Evolutionary conservation across 2,329 filamentous ascomycete genomes (phyloP).

Genomic region (Penicillium sp.): DNA sequence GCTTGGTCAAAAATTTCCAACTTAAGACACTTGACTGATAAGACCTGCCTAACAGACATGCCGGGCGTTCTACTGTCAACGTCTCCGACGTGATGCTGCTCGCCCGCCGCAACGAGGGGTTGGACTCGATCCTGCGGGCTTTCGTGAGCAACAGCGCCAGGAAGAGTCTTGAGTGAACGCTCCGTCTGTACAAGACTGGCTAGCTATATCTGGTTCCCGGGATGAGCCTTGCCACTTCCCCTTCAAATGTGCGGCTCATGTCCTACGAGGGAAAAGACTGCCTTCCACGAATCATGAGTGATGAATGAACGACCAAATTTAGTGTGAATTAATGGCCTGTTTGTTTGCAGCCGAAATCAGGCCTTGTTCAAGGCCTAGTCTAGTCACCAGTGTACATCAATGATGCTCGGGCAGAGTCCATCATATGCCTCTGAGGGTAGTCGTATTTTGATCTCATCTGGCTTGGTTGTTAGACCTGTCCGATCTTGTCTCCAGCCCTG

Average conservation of each 20-base stretch:
- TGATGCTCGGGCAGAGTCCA: not conserved
- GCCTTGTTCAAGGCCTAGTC: not conserved
- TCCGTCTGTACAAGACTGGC: not conserved
- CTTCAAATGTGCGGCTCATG: constrained; percentile 13
- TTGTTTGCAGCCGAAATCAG: not conserved
- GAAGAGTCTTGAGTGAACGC: constrained; percentile 23
- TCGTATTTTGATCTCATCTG: no score
- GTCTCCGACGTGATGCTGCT: constrained; percentile 87
- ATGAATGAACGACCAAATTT: constrained; percentile 8
- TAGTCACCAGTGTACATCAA: constrained; percentile 1
- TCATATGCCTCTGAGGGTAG: not conserved
- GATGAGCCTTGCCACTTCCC: not conserved
- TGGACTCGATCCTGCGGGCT: constrained; percentile 68
- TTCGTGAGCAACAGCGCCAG: constrained; percentile 36
- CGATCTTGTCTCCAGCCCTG: no score
- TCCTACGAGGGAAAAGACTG: not conserved
- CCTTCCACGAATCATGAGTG: constrained; percentile 10
- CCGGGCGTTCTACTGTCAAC: constrained; percentile 75
- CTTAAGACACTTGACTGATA: constrained; percentile 6
- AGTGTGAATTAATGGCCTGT: constrained; percentile 3
- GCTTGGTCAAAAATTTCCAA: not conserved
- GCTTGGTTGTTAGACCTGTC: no score
- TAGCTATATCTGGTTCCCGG: not conserved
- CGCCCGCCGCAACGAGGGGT: constrained; percentile 79
- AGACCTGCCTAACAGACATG: constrained; percentile 63